Conservation (phyloP, 306 rosid genomes). For the Malus sylvestris region DNA sequence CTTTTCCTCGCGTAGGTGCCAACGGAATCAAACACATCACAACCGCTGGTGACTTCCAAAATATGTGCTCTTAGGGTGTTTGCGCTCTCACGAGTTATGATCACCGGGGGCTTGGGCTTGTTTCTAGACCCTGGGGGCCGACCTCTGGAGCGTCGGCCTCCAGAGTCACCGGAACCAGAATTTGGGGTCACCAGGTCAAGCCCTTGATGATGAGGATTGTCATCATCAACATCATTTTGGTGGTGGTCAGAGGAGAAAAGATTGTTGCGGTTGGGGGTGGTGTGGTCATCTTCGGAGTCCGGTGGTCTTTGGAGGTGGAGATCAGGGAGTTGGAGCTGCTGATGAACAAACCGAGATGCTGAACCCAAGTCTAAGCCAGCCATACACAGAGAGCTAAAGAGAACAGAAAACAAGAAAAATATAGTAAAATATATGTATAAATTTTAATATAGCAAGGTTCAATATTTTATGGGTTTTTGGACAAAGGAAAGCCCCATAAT, state of each 20-base stretch:
- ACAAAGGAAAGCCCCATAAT: constrained; percentile 13
- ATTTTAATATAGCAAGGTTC: constrained; percentile 10
- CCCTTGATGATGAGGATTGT: constrained; percentile 29
- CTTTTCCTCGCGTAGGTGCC: constrained; percentile 67
- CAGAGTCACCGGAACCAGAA: constrained; percentile 42
- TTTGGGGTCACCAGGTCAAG: constrained; percentile 43
- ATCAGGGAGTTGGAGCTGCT: constrained; percentile 56
- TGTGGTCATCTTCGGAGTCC: constrained; percentile 26
- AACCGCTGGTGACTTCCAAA: constrained; percentile 72
- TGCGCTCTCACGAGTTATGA: constrained; percentile 83
- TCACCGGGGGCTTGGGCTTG: constrained; percentile 70
- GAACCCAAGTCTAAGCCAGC: constrained; percentile 96
- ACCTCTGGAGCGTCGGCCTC: constrained; percentile 65
- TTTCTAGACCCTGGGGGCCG: constrained; percentile 82
- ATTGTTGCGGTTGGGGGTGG: constrained; percentile 15
- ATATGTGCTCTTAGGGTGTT: constrained; percentile 87
- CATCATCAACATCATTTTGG: constrained; percentile 28
- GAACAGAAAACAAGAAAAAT: constrained; percentile 32
- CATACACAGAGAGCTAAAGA: constrained; percentile 51
- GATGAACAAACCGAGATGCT: constrained; percentile 82
- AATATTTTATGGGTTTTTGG: constrained; percentile 17
- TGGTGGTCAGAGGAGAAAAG: constrained; percentile 14
- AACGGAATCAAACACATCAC: constrained; percentile 77
- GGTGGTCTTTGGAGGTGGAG: constrained; percentile 48
- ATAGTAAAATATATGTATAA: constrained; percentile 15